Percentiles rank a stretch among this genome's conserved stretches.
phyloP scores from a whole-genome alignment of 768 basidiomycete species.

The Daedalea quercina region DNA sequence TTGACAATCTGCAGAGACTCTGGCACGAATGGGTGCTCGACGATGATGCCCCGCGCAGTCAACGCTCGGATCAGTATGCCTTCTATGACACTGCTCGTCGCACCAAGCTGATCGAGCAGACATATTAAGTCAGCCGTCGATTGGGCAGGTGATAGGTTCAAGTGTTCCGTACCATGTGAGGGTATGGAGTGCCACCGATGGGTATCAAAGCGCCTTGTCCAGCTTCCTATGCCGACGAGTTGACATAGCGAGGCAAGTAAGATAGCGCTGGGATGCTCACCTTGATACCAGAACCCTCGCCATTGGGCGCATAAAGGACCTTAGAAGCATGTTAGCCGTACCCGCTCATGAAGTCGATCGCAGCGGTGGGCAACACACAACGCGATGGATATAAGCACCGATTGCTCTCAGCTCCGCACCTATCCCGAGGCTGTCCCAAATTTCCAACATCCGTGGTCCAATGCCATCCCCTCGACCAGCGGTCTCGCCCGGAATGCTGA shows the following conservation, averaged over 20 bases:
- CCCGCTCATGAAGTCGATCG: neutral
- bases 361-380: neutral
- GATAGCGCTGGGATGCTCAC: slow-evolving; percentile 8
- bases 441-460: slow-evolving; percentile 24
- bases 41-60: slow-evolving; percentile 31
- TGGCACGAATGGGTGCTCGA: slow-evolving; percentile 31
- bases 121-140: neutral
- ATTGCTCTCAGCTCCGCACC: no score
- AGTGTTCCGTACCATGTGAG: neutral
- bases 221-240: neutral
- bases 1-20: slow-evolving; percentile 29
- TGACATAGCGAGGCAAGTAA: no score
- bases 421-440: no score
- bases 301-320: slow-evolving; percentile 17
- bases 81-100: neutral
- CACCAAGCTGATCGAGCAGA: neutral
- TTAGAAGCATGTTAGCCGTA: slow-evolving; percentile 12
- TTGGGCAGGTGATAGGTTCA: no score
- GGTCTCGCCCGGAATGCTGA: slow-evolving; percentile 14
- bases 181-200: neutral
- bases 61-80: slow-evolving; percentile 28
- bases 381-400: neutral
- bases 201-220: neutral
- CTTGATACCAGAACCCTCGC: slow-evolving; percentile 23
- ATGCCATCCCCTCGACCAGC: slow-evolving; percentile 26